Conservation (phyloP, 169 alveolate genomes). For the Perkinsus olseni region DNA sequence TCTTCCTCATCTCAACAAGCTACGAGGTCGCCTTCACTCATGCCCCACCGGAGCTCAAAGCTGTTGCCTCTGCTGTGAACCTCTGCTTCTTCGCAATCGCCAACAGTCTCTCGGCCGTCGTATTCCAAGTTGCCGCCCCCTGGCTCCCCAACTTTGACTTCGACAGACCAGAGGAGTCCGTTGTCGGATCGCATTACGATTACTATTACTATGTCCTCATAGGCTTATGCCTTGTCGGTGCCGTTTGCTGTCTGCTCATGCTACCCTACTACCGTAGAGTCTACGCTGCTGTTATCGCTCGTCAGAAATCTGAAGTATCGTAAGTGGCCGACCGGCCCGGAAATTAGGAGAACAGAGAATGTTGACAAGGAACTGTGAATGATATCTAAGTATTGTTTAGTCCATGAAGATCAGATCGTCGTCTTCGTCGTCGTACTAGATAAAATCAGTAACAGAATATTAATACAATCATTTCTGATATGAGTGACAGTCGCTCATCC, state of each 20-base stretch:
- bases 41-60: neutral
- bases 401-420: too few species aligned
- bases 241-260: neutral
- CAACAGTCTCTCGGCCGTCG: neutral
- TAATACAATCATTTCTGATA: too few species aligned
- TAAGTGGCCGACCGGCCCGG: too few species aligned
- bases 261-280: neutral
- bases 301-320: neutral
- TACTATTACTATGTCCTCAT: neutral
- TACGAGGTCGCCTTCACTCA: neutral
- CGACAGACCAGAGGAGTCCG: neutral
- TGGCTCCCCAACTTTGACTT: neutral
- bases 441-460: too few species aligned
- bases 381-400: too few species aligned
- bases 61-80: neutral
- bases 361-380: too few species aligned
- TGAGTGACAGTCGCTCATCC: too few species aligned
- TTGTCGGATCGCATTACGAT: neutral
- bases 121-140: neutral
- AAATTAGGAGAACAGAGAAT: too few species aligned
- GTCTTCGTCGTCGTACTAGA: too few species aligned
- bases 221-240: neutral
- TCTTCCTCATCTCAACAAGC: neutral
- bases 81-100: neutral
- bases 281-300: neutral